Base-by-base conservation (phyloP, 2,329 filamentous ascomycete species). In the Diaporthe vaccinii region DNA sequence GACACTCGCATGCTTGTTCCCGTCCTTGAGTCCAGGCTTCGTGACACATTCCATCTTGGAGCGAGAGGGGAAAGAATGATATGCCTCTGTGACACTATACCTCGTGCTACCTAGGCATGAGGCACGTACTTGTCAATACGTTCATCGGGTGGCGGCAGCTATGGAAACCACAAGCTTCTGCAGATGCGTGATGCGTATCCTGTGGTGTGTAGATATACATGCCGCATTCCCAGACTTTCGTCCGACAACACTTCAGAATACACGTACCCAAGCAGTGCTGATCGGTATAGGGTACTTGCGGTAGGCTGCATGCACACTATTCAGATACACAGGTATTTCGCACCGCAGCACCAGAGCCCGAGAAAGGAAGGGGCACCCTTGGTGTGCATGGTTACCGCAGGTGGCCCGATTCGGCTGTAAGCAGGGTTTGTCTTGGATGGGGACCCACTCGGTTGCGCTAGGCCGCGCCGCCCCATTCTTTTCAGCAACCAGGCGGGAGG, bases 391-490 rank as follows among this genome's bases (percentile, higher is more conserved):
- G 71, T 34, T 51, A 39, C 71, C 46, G 49, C 55, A 15, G n/a
- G 49, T 76, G 72, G 74, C 61, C 71, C 74, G 74, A 61, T 62
- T 69, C 62, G 71, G 74, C 49, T 34, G 59, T 44, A 39, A 36
- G 44, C 57, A 70, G 58, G 67, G 61, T 75, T 75, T 57, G 74
- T 72, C 62, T 69, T 62, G 55, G 67, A 31, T 55, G 53, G 46
- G 70, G 71, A 57, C 57, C 59, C 69, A 72, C 59, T 39, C 55
- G 58, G 58, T 31, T 65, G 57, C 41, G 49, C 71, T 72, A 51
- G 65, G 28, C 51, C 44, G 44, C 44, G 46, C 65, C 65, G 65
- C 41, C 57, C 51, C 71, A 72, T 58, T 73, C 53, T 74, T 75
- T 55, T 55, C 36, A 73, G 70, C 62, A 69, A 59, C 65, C 65